Conservation (phyloP, 75 land plant species). For the Pinus taeda region DNA sequence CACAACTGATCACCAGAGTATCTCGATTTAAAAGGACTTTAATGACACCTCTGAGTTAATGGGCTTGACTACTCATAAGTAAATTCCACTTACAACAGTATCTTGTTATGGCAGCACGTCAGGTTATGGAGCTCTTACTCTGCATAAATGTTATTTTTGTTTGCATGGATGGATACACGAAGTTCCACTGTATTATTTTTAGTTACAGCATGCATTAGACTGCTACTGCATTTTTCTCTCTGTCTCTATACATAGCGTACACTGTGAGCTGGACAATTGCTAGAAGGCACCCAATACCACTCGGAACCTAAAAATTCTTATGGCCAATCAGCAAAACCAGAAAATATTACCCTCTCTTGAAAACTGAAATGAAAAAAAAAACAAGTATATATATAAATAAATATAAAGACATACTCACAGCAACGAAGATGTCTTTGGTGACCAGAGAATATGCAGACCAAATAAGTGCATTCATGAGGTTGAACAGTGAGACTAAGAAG, state of each 20-base stretch:
- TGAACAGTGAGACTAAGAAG: slow-evolving; percentile 29
- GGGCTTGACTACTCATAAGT: too few species aligned
- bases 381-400: too few species aligned
- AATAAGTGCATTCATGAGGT: slow-evolving; percentile 21
- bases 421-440: slow-evolving; percentile 16
- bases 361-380: not conserved
- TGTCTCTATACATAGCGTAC: slow-evolving; percentile 20
- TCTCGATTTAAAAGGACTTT: too few species aligned
- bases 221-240: not conserved
- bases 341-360: not conserved
- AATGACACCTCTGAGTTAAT: too few species aligned
- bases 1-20: too few species aligned
- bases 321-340: not conserved
- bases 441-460: slow-evolving; percentile 31
- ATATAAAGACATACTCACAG: slow-evolving; percentile 3
- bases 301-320: slow-evolving; percentile 24
- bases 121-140: too few species aligned
- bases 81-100: too few species aligned
- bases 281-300: slow-evolving; percentile 27
- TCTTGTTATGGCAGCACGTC: too few species aligned
- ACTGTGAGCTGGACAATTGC: slow-evolving; percentile 25
- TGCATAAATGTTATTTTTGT: too few species aligned
- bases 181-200: not conserved
- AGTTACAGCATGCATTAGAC: not conserved
- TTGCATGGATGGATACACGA: too few species aligned